Percentiles rank a stretch among this genome's conserved stretches.
These are phyloP conservation scores for Mycena floridula DNA, from an alignment of 768 basidiomycete genomes.

Conservation along the genomic window DNA sequence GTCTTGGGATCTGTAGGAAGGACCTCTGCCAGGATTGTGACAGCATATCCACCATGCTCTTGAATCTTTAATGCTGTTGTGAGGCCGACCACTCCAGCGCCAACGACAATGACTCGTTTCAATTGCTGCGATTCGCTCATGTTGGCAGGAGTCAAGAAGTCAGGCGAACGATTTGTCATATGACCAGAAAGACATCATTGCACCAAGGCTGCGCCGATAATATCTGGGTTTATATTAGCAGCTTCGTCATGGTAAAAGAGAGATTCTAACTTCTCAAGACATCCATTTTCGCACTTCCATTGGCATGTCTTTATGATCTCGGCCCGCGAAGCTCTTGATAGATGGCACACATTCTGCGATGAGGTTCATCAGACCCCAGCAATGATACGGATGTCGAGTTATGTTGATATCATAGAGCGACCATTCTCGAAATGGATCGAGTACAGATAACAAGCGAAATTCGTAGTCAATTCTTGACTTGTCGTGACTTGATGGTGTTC, in stretches of 20 bases:
- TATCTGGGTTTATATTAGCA: too few relatives aligned
- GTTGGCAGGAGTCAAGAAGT: too few relatives aligned
- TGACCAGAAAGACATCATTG: too few relatives aligned
- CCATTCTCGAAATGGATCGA: background rate
- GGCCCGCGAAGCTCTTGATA: background rate
- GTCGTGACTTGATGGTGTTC: too few relatives aligned
- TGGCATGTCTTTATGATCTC: background rate
- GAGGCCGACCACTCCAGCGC: slow-evolving; percentile 51
- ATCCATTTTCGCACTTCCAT: background rate
- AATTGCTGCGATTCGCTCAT: too few relatives aligned
- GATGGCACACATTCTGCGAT: background rate
- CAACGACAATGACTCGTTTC: too few relatives aligned
- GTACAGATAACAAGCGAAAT: background rate
- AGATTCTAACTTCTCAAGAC: background rate
- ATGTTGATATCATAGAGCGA: background rate
- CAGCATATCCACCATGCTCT: slow-evolving; percentile 34
- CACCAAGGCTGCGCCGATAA: too few relatives aligned
- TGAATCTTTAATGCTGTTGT: slow-evolving; percentile 49
- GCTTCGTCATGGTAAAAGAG: too few relatives aligned
- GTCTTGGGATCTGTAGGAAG: slow-evolving; percentile 43
- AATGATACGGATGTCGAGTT: background rate
- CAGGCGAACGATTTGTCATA: too few relatives aligned
- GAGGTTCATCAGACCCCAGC: background rate
- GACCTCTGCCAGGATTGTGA: slow-evolving; percentile 43
- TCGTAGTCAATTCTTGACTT: background rate